phyloP scores from a whole-genome alignment of 371 early-diverging fungal species.

The Mortierella sp. region DNA sequence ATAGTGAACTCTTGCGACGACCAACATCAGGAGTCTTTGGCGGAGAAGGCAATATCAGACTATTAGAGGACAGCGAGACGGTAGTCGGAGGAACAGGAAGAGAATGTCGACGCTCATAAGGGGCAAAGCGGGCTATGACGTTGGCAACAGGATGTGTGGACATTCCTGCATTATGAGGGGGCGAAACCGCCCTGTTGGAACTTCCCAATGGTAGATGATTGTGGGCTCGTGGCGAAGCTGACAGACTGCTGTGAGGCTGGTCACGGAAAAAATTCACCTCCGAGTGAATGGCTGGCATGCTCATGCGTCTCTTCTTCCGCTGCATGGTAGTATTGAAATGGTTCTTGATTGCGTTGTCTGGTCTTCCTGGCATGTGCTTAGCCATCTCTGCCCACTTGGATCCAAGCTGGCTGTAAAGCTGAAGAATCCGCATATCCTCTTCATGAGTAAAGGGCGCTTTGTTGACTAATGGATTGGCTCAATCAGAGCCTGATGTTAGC shows the following conservation, averaged over 20 bases:
- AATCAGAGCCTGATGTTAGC: not conserved
- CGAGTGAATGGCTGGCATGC: constrained; percentile 30
- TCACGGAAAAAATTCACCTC: constrained; percentile 10
- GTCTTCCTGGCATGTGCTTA: constrained; percentile 52
- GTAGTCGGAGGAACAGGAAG: constrained; percentile 21
- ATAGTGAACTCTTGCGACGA: constrained; percentile 27
- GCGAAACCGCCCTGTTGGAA: constrained; percentile 3
- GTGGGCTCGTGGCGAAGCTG: constrained; percentile 1
- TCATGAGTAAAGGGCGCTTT: constrained; percentile 55
- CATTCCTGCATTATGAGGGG: constrained; percentile 8
- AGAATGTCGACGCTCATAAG: constrained; percentile 49
- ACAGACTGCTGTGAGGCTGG: constrained; percentile 5
- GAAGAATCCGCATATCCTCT: constrained; percentile 48
- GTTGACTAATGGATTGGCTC: constrained; percentile 30
- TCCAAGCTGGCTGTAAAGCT: constrained; percentile 46
- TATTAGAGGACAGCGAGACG: constrained; percentile 8
- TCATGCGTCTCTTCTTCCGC: constrained; percentile 50
- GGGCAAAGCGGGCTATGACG: constrained; percentile 37
- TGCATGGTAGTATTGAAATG: constrained; percentile 55
- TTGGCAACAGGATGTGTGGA: constrained; percentile 16
- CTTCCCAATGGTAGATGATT: not conserved
- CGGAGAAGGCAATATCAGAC: constrained; percentile 37
- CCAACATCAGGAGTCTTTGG: constrained; percentile 39
- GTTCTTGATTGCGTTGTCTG: constrained; percentile 26
- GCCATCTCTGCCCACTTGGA: constrained; percentile 59